Conservation (phyloP, 2,329 filamentous ascomycete genomes). For the Geosmithia flava region DNA sequence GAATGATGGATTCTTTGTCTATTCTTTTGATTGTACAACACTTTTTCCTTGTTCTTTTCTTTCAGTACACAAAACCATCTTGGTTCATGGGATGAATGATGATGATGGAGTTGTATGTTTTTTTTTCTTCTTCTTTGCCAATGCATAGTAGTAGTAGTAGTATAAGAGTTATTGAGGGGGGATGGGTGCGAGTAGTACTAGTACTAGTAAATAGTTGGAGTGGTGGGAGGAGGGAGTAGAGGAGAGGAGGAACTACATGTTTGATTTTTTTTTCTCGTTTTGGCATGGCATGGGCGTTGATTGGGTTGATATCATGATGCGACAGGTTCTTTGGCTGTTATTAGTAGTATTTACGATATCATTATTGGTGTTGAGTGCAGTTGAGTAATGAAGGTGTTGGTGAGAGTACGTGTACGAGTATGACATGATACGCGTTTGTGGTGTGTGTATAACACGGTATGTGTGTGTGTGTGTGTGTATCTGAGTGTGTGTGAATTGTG, state of each 20-base stretch:
- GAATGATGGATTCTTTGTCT: conserved; percentile 22
- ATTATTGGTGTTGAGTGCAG: no score
- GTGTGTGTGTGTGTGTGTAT: background rate
- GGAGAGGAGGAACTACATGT: background rate
- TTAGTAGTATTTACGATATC: no score
- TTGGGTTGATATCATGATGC: background rate
- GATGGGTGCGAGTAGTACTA: no score
- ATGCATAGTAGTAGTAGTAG: no score
- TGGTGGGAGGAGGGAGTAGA: no score
- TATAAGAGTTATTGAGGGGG: no score
- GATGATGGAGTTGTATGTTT: no score
- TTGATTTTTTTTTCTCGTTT: background rate
- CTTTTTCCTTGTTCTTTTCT: no score
- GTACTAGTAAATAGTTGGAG: no score
- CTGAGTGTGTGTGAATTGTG: background rate
- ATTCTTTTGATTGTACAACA: background rate
- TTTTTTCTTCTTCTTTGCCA: no score
- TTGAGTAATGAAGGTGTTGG: background rate
- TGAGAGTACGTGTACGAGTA: background rate
- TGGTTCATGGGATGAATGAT: no score
- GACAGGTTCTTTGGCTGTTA: background rate
- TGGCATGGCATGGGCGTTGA: background rate
- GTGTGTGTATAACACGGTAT: background rate
- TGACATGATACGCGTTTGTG: background rate
- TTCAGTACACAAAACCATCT: no score